Percentiles rank a stretch among this genome's conserved stretches.
Conservation (phyloP, 441 rosid genomes). For the Syzygium malaccense region DNA sequence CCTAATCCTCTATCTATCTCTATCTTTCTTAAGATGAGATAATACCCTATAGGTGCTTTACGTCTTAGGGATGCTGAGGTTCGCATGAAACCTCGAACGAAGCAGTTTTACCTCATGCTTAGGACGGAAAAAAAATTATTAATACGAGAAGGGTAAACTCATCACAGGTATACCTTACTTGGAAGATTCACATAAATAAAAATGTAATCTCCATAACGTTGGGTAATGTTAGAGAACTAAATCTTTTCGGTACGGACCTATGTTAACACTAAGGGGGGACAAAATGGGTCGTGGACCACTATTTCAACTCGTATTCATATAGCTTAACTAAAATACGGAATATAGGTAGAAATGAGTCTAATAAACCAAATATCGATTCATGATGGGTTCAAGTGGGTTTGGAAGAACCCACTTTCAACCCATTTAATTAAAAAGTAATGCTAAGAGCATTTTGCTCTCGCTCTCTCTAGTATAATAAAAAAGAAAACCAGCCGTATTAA, state of each 20-base stretch:
- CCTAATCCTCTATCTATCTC: too few species aligned
- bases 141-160: background rate
- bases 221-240: rapidly evolving
- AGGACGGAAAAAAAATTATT: background rate
- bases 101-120: too few species aligned
- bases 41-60: too few species aligned
- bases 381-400: background rate
- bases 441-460: background rate
- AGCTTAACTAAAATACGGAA: background rate
- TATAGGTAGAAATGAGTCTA: background rate
- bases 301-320: background rate
- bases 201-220: rapidly evolving
- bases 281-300: background rate
- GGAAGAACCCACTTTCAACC: background rate
- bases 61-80: too few species aligned
- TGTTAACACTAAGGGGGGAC: rapidly evolving
- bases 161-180: background rate
- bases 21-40: too few species aligned
- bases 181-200: background rate
- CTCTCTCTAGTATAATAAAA: background rate
- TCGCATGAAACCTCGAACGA: too few species aligned
- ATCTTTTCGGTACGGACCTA: rapidly evolving
- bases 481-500: background rate
- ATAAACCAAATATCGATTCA: background rate
- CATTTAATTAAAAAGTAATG: background rate